Evolutionary conservation across 306 rosid genomes (phyloP), one percentile per base, ranked within the genome.

Genomic region (Cotoneaster glaucophyllus): DNA sequence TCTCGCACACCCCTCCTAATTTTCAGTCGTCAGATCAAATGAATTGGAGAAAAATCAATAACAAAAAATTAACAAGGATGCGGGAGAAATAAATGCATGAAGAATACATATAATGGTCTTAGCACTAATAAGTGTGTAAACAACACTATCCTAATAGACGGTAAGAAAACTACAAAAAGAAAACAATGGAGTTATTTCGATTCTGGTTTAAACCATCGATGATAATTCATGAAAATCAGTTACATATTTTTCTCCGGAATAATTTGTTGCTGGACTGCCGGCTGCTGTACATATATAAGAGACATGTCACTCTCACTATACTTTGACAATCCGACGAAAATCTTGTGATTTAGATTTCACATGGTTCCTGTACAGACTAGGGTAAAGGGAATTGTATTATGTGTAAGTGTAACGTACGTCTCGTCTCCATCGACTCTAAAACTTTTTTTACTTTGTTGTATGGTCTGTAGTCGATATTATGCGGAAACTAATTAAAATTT

Each of bases 221-320:
- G 12, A 29, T 34, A 17, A 65, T 65, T 9, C 25, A 65, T 65
- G 24, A 34, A 65, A 32, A 24, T 65, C 69, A 34, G 48, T 21
- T 9, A 21, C 69, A 65, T 32, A 65, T 32, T 65, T 65, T 64
- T 32, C 26, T 65, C 25, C 45, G 28, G 69, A 65, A 34, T 34
- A 34, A 34, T 34, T 31, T 39, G 56, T 24, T 37, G 56, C 84
- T 63, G 69, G 2, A 6, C 17, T 61, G 21, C 10, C 28, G 48
- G 28, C 13, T 31, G 17, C 73, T 69, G 75, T 64, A 44, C 29
- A 24, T 15, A 4, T 48, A 48, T 25, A 25, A 67, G 25, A 72
- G 81, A 44, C 59, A 31, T 28, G 78, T 77, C 84, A 48, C 71
- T 8, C 67, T 77, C 81, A 61, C 75, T 69, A 45, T 45, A 59